Conservation (phyloP, 495 filamentous ascomycete genomes). For the Articulospora tetracladia region DNA sequence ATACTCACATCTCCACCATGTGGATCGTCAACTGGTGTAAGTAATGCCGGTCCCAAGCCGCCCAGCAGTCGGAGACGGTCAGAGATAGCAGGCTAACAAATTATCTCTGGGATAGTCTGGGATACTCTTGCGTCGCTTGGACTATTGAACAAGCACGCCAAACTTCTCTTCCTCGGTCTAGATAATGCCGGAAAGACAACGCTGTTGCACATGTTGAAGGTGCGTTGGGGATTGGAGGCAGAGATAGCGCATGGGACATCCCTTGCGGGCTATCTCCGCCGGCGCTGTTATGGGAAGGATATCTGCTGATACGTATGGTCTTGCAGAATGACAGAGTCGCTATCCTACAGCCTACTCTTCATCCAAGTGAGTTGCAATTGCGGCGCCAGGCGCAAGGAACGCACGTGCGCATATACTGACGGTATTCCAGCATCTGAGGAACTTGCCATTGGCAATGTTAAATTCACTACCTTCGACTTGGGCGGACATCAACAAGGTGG, state of each 20-base stretch:
- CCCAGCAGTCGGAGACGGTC: constrained; percentile 1
- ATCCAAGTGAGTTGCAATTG: constrained; percentile 66
- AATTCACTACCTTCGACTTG: constrained; percentile 96
- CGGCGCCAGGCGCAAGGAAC: constrained; percentile 1
- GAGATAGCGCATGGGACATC: background rate
- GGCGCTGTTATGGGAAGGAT: background rate
- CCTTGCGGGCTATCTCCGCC: background rate
- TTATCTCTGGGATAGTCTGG: constrained; percentile 61
- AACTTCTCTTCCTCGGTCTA: constrained; percentile 89
- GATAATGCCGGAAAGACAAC: constrained; percentile 99
- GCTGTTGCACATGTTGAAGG: constrained; percentile 88
- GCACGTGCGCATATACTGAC: constrained; percentile 22
- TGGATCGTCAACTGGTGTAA: constrained; percentile 97
- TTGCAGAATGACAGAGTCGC: constrained; percentile 87
- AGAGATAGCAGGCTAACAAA: constrained; percentile 16
- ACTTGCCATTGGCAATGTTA: constrained; percentile 91
- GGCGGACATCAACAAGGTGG: constrained; percentile 95
- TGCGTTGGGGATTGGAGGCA: constrained; percentile 34
- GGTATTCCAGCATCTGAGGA: constrained; percentile 76
- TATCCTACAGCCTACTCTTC: constrained; percentile 83
- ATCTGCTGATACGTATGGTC: constrained; percentile 8
- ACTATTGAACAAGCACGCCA: constrained; percentile 93
- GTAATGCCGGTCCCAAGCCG: constrained; percentile 30
- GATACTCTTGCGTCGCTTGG: constrained; percentile 88
- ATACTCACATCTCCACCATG: constrained; percentile 45